Base-by-base conservation (phyloP, 2,329 filamentous ascomycete genomes). In the Arachnomyces sp. region DNA sequence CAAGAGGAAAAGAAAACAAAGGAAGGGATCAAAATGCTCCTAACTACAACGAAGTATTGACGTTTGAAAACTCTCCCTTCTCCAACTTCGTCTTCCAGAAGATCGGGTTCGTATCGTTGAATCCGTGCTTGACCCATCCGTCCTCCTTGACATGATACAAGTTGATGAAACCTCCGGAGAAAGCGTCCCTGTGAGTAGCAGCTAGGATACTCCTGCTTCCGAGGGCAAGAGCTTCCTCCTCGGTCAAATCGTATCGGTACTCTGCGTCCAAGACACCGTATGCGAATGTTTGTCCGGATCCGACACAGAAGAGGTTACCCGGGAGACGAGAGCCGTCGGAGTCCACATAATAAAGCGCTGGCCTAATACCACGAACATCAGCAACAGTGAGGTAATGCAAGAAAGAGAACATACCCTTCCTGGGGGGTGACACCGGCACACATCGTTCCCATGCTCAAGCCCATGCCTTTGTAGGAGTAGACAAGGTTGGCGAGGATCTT, bases 31-130 rank as follows among this genome's bases (percentile, higher is more conserved):
- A n/a, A n/a, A 25, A 25, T 25, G 21, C 21, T 25, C 25, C 31
- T 44, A 32, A 45, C 49, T 58, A 62, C 50, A 93, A 63, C 57
- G 81, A 71, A 55, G 84, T 86, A 43, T 86, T 93, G 39, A 95
- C 89, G 63, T 95, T 95, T 49, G 84, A 90, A 67, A 98, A 98
- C 73, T 98, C 92, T 66, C 89, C 89, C 79, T 94, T 94, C 66
- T 95, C 84, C 59, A 98, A 70, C 80, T 98, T 98, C 36, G 89
- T 95, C 75, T 94, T 84, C 92, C 92, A 98, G 82, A 98, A 98
- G 62, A 96, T 94, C 33, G 90, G 90, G 74, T 96, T 95, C 54
- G 90, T 96, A 67, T 98, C 92, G 53, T 74, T 88, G 77, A 98
- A 98, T 47, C 92, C 92, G 62, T 96, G 90, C 78, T 94, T 95